phyloP scores from a whole-genome alignment of 345 rosid genomes.

The Zanthoxylum bungeanum region DNA sequence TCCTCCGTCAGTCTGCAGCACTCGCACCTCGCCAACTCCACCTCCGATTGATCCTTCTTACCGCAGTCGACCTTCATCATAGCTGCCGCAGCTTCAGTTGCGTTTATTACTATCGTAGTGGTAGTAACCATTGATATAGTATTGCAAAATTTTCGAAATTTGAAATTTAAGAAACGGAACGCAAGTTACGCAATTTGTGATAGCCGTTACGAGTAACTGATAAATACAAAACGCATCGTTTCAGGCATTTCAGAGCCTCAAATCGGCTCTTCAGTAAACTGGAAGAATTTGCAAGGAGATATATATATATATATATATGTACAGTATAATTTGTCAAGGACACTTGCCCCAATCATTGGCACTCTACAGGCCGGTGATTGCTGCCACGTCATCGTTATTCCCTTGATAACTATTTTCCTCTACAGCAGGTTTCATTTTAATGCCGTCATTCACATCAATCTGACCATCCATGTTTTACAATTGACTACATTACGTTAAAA shows the following conservation, averaged over 20 bases:
- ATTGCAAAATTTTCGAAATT: not conserved
- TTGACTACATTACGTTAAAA: not conserved
- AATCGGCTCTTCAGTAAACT: constrained; percentile 1
- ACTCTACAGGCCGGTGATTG: not conserved
- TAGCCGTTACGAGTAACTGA: not conserved
- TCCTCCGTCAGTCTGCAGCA: constrained; percentile 77
- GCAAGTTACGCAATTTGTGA: not conserved
- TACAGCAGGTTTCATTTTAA: not conserved
- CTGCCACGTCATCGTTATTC: constrained; percentile 2
- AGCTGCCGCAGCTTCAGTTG: not conserved
- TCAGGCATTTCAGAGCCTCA: constrained; percentile 23
- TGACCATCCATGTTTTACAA: too few relatives aligned
- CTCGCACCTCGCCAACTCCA: constrained; percentile 53
- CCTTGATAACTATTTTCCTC: not conserved
- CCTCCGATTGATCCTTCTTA: constrained; percentile 2
- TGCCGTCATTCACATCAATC: not conserved
- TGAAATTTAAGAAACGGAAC: not conserved
- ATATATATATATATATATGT: not conserved
- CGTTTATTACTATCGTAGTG: not conserved
- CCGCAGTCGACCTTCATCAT: not conserved
- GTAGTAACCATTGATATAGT: not conserved
- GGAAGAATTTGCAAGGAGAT: not conserved
- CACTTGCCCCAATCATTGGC: constrained; percentile 12
- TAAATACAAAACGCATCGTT: constrained; percentile 6
- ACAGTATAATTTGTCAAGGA: not conserved